Evolutionary conservation across 495 filamentous ascomycete genomes (phyloP), one percentile per base, ranked within the genome.

Genomic region (Podospora comata): DNA sequence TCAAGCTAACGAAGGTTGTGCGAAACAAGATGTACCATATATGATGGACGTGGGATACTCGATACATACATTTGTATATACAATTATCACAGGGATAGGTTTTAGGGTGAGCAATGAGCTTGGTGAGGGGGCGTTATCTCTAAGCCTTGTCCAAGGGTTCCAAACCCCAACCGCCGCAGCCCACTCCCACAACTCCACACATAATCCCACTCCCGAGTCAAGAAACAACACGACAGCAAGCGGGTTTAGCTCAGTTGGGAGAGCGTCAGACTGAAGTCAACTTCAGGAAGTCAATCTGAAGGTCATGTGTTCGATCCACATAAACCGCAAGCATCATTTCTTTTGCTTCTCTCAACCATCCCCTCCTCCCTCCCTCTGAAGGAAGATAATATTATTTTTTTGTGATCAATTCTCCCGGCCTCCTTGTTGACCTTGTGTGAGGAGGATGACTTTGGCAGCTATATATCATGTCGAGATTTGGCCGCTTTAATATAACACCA

Each of bases 161-260:
- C 39, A n/a, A 63, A 27, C 28, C 61, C 59, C 59, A 9, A 27
- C 59, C 2, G 2, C 59, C 27, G 6, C 56, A 20, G 20, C 56
- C 56, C 56, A 20, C 56, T 58, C n/a, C 56, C 19, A 27, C 56
- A 28, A 18, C 16, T 28, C 59, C 59, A 61, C 30, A 61, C 26
- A 61, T 61, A 18, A 27, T 61, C 23, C 26, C 19, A 58, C 59
- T 61, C 23, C 1, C 5, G 59, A 61, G 16, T 48, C 32, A 30
- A 32, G 26, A 63, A 63, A 63, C 0, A 19, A 44, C 28, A 63
- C 5, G 32, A 48, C 30, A 44, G 18, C 9, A 19, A 66, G 68
- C 68, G 68, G 68, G 65, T 70, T 70, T 70, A 70, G 68, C 68
- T 70, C 68, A 70, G 68, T 70, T 70, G 68, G 67, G 67, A 69